Base-by-base conservation (phyloP, 768 basidiomycete genomes). In the Mycena maculata region DNA sequence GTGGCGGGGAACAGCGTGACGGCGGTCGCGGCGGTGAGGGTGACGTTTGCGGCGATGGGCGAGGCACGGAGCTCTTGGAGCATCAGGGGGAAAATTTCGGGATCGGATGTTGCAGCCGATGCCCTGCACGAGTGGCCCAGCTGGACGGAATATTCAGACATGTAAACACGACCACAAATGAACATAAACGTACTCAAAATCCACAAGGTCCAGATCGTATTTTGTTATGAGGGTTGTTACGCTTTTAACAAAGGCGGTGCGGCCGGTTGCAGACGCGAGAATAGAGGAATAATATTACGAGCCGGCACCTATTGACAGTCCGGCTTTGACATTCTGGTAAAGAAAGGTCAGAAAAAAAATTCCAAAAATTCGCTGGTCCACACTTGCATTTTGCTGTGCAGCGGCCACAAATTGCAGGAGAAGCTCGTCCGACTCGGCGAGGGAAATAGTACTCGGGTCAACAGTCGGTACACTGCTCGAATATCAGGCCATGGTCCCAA, bases 101-200 rank as follows among this genome's bases (percentile, higher is more conserved):
- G 88, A 75, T 98, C 96, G 23, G 7, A 76, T 75, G 75, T 98
- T 97, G 70, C 92, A 92, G 2, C 87, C 88, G 8, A 91, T 84
- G 25, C 95, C 95, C 68, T 84, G 83, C 9, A 79, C 75, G 61
- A 82, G 86, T 1, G 95, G 95, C 95, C 95, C 95, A 96, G 74
- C 93, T 95, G 42, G 16, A 59, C 18, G n/a, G 16, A 22, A 23
- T 27, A 25, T 10, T 23, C 20, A 44, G 33, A 59, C 20, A 41
- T 27, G 23, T 10, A 41, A n/a, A n/a, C 39, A 20, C 23, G 6
- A 16, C n/a, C 30, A 49, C 49, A 30, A 48, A 13, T 33, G 67
- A 3, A 36, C 18, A 45, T 20, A 63, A 5, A 68, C 84, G 50
- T 73, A 87, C 85, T 86, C 85, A 60, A 84, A 81, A 68, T 89